Conservation (phyloP, 1,284 basidiomycete species). For the Cutaneotrichosporon mucoides region DNA sequence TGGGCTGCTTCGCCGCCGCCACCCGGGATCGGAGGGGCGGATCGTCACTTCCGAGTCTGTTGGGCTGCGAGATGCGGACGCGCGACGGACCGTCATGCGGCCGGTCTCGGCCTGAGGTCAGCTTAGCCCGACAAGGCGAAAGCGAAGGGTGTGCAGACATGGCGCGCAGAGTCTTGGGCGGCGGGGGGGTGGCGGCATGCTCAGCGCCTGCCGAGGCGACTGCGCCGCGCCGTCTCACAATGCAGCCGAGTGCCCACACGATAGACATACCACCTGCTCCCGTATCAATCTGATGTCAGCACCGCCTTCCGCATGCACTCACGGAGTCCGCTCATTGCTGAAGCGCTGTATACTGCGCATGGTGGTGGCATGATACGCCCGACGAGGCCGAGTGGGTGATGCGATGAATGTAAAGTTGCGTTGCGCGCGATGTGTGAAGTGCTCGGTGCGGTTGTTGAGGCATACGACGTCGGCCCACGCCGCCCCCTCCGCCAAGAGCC, state of each 20-base stretch:
- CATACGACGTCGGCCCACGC: no score
- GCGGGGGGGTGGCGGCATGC: no score
- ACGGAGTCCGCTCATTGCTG: neutral
- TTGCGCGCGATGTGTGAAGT: no score
- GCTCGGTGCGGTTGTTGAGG: no score
- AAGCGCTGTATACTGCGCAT: neutral
- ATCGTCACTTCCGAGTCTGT: neutral
- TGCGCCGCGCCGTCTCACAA: no score
- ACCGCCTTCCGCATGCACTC: neutral
- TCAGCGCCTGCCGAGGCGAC: no score
- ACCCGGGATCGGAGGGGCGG: neutral
- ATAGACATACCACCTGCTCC: neutral
- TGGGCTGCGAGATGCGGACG: neutral
- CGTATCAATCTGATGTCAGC: slow-evolving; percentile 1
- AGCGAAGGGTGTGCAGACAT: no score
- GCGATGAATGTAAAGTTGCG: no score
- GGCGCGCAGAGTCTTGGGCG: no score
- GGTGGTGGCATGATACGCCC: neutral
- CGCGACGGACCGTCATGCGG: neutral
- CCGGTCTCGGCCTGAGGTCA: neutral
- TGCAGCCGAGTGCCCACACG: no score
- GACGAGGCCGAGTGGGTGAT: no score
- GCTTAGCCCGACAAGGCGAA: neutral
- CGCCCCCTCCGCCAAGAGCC: no score
- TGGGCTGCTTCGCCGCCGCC: neutral